Evolutionary conservation across 2,329 filamentous ascomycete genomes (phyloP), one percentile per base, ranked within the genome.

Genomic region (Trichoderma pleuroti): DNA sequence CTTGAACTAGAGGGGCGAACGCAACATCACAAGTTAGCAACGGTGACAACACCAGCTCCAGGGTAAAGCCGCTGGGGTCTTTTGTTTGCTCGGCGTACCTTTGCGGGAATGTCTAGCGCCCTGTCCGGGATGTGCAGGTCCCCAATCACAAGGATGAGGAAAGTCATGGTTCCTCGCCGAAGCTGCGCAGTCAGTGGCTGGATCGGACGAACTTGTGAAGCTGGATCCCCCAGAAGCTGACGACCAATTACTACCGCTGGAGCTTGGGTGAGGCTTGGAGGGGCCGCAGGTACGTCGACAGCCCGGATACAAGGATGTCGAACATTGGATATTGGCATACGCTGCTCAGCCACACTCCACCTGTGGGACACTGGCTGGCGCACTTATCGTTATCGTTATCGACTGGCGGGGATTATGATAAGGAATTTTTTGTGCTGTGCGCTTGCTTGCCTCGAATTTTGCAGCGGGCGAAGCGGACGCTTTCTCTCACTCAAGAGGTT

Each of bases 51-150:
- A 61, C 72, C 68, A 14, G 36, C 72, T 72, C 68, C 30, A 65
- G 60, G 66, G 66, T 68, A 68, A 60, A 46, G 59, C 21, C 24
- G 42, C 42, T 18, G n/a, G 24, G 10, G 16, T 3, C 5, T 9
- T 9, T 52, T 12, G 26, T 10, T 14, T 24, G 14, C 21, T 36
- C 21, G n/a, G 49, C 54, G 75, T 86, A 94, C 93, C 90, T 97
- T 97, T 81, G 91, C 87, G 72, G 94, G 94, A 77, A 97, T 94
- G 81, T 97, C 94, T 74, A 96, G 90, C 76, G 93, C 94, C 80
- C 94, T 88, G 82, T 97, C 94, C 77, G 94, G 94, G 82, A 97
- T 97, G 84, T 97, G 94, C 68, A 97, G 89, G 84, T 97, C 94
- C 81, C 93, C 93, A 76, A 97, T 93, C 79, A 96, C 93, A 79